Base-by-base conservation (phyloP, 1,139 yeast genomes). In the Pichia sp. region DNA sequence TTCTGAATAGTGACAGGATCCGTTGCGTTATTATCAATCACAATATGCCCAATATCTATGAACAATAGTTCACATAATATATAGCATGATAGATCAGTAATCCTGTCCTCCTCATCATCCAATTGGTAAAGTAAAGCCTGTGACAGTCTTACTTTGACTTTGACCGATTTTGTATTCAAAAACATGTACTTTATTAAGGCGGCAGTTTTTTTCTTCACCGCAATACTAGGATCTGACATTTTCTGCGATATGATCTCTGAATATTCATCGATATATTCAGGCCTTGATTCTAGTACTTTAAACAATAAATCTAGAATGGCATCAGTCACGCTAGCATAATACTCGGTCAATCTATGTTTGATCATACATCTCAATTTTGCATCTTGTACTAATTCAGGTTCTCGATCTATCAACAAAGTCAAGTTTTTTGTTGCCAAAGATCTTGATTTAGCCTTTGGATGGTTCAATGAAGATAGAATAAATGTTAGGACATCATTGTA, bases 311-410 rank as follows among this genome's bases (percentile, higher is more conserved):
- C 95, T 31, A 89, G 71, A 1, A 84, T 84, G 0, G 95, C 88
- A 64, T 86, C 92, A 57, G 90, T 76, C 0, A 89, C 93, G 53
- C 84, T 77, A 0, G 95, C 81, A 1, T 92, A 86, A 0, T 75
- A 65, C 60, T 87, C 93, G 5, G 66, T 69, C 42, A 89, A 70
- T 51, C 84, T 71, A 8, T 69, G 72, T 1, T 82, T 73, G 5
- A 89, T 72, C 0, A 86, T 75, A 8, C 71, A 72, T 59, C 78
- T 83, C 5, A 88, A 77, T 29, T 72, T 70, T 0, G 81, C 76
- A 1, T 79, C 70, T 1, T 75, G 67, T 45, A 87, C 67, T 38
- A 87, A 68, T 0, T 70, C 62, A 0, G 82, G 75, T 53, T 85
- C 85, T 36, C 73, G 74, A n/a, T 75, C 75, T 7, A 85, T 75